Evolutionary conservation across 345 rosid genomes (phyloP).

Genomic region (Hibiscus syriacus): DNA sequence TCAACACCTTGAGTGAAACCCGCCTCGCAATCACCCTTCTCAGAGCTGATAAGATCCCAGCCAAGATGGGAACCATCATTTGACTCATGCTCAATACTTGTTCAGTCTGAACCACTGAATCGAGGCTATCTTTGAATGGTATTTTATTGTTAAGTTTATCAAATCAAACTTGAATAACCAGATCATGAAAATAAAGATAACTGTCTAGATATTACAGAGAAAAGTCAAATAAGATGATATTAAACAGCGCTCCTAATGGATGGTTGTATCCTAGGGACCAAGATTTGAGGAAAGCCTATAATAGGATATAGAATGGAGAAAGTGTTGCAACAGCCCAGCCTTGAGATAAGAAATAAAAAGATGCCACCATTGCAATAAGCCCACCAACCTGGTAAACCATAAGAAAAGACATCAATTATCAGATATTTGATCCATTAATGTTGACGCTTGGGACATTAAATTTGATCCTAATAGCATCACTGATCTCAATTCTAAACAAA

Average conservation of each 20-base stretch:
- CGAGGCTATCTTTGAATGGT: constrained; percentile 53
- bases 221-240: constrained; percentile 7
- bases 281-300: neutral
- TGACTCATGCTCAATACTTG: constrained; percentile 57
- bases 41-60: constrained; percentile 90
- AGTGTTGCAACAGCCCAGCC: constrained; percentile 88
- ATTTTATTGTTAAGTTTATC: constrained; percentile 48
- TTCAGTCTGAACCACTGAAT: constrained; percentile 42
- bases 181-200: neutral
- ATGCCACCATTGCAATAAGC: constrained; percentile 76
- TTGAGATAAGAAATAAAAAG: constrained; percentile 84
- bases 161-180: constrained; percentile 14
- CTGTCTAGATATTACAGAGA: neutral
- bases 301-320: constrained; percentile 91
- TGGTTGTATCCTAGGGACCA: constrained; percentile 1
- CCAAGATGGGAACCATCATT: constrained; percentile 74
- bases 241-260: neutral
- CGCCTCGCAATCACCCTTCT: constrained; percentile 94
- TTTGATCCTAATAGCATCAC: neutral
- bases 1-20: constrained; percentile 79
- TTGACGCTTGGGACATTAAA: neutral
- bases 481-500: neutral
- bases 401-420: constrained; percentile 6
- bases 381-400: constrained; percentile 68
- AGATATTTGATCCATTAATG: neutral